Percentiles rank a stretch among this genome's conserved stretches.
Evolutionary conservation across 2,329 filamentous ascomycete genomes (phyloP).

Genomic region (Xylaria multiplex): DNA sequence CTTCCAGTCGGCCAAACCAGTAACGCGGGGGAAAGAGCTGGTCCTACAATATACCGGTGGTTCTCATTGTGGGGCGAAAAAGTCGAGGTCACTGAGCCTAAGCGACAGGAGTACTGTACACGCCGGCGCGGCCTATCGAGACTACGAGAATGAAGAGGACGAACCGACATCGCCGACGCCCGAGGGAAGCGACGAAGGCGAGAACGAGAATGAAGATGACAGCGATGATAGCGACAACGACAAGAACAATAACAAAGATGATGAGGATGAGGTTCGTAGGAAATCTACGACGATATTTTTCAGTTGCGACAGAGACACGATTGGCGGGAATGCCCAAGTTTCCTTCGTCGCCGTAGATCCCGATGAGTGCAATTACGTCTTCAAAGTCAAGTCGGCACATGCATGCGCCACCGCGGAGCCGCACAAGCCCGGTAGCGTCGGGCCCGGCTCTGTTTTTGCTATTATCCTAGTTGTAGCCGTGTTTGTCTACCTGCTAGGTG

Average conservation of each 20-base stretch:
- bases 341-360: conserved; percentile 86
- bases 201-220: conserved; percentile 28
- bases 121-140: conserved; percentile 50
- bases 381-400: conserved; percentile 86
- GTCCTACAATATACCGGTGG: conserved; percentile 81
- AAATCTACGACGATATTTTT: conserved; percentile 93
- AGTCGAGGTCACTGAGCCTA: conserved; percentile 48
- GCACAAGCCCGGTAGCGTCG: conserved; percentile 76
- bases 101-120: conserved; percentile 49
- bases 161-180: conserved; percentile 34
- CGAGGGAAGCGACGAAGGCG: conserved; percentile 7
- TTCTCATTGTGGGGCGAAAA: conserved; percentile 72
- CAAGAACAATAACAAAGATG: conserved; percentile 20
- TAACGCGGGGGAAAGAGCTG: conserved; percentile 75
- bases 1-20: conserved; percentile 66
- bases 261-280: conserved; percentile 53
- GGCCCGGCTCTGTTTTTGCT: conserved; percentile 82
- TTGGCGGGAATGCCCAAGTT: conserved; percentile 72
- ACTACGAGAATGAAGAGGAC: conserved; percentile 49
- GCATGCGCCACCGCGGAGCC: conserved; percentile 77
- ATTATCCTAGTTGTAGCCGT: conserved; percentile 83
- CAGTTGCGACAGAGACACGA: conserved; percentile 86
- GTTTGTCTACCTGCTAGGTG: conserved; percentile 88
- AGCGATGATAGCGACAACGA: conserved; percentile 4
- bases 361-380: conserved; percentile 94